These are phyloP conservation scores for Aspergillus biplanus DNA, from an alignment of 495 filamentous ascomycete genomes.

Conservation along the genomic window DNA sequence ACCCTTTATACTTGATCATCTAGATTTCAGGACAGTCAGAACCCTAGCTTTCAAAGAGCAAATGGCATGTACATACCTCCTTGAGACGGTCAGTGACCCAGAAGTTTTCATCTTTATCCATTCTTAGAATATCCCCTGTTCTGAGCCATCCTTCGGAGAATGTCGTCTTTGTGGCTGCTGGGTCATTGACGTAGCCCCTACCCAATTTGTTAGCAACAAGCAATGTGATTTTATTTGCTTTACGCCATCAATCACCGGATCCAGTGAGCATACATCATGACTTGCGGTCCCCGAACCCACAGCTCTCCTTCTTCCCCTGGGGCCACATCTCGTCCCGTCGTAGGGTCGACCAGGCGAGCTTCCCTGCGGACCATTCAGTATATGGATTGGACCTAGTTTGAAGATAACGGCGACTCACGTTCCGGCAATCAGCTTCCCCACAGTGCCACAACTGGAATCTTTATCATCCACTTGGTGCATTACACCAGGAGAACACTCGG, in stretches of 20 bases:
- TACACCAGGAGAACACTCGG: slow-evolving; percentile 3
- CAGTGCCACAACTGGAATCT: slow-evolving; percentile 3
- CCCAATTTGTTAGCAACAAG: background rate
- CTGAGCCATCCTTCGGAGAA: slow-evolving; percentile 11
- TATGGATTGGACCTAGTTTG: background rate
- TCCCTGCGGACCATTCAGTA: background rate
- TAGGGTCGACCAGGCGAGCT: slow-evolving; percentile 13
- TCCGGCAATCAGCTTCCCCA: slow-evolving; percentile 12
- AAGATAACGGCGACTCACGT: slow-evolving; percentile 1
- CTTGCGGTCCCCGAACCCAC: slow-evolving; percentile 10
- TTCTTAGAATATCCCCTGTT: slow-evolving; percentile 13
- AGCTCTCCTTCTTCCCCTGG: slow-evolving; percentile 10
- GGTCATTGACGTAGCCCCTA: slow-evolving; percentile 14
- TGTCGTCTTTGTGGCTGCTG: background rate
- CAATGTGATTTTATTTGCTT: no score
- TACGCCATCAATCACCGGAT: background rate
- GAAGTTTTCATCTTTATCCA: slow-evolving; percentile 11
- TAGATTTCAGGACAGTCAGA: slow-evolving; percentile 26
- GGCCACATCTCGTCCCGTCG: slow-evolving; percentile 3
- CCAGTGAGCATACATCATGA: slow-evolving; percentile 9
- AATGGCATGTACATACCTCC: slow-evolving; percentile 6
- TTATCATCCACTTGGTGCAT: slow-evolving; percentile 12
- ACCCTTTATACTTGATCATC: slow-evolving; percentile 46
- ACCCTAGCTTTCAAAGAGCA: background rate
- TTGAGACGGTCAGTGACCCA: slow-evolving; percentile 14